Evolutionary conservation across 495 filamentous ascomycete genomes (phyloP).

Genomic region (Neurospora sp.): DNA sequence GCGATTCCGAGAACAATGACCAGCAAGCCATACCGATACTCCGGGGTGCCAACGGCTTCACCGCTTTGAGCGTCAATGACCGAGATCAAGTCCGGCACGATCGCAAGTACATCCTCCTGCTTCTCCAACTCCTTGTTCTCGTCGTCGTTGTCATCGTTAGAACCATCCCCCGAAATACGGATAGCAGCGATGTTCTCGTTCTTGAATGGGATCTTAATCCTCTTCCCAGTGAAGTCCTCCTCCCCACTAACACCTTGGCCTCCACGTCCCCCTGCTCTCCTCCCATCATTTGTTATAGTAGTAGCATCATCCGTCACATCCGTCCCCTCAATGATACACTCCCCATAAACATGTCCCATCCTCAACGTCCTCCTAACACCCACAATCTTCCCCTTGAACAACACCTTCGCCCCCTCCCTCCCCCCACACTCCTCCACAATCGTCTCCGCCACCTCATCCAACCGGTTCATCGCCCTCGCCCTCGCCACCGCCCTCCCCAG

Average conservation of each 20-base stretch:
- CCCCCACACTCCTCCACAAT: slow-evolving; percentile 44
- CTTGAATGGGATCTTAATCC: slow-evolving; percentile 51
- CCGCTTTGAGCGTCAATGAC: slow-evolving; percentile 52
- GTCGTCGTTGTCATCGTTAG: not conserved
- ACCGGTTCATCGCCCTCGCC: slow-evolving; percentile 35
- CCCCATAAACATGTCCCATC: slow-evolving; percentile 46
- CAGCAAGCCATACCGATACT: slow-evolving; percentile 50
- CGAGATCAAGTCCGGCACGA: slow-evolving; percentile 51
- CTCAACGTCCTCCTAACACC: slow-evolving; percentile 44
- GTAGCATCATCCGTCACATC: slow-evolving; percentile 16
- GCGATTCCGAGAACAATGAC: slow-evolving; percentile 48
- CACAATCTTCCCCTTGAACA: slow-evolving; percentile 53
- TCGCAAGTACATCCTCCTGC: slow-evolving; percentile 40
- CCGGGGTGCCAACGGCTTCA: slow-evolving; percentile 48
- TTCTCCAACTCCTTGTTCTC: slow-evolving; percentile 11
- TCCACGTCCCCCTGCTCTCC: not conserved
- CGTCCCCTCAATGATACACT: slow-evolving; percentile 42
- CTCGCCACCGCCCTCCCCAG: slow-evolving; percentile 44
- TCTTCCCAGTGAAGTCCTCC: slow-evolving; percentile 19
- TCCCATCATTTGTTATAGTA: not conserved
- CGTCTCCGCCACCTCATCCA: slow-evolving; percentile 41
- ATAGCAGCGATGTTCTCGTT: slow-evolving; percentile 54
- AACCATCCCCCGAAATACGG: slow-evolving; percentile 13
- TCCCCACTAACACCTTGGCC: not conserved
- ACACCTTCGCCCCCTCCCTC: slow-evolving; percentile 21